Evolutionary conservation across 371 early-diverging fungal genomes (phyloP).

Genomic region (Syncephalastrum contaminatum): DNA sequence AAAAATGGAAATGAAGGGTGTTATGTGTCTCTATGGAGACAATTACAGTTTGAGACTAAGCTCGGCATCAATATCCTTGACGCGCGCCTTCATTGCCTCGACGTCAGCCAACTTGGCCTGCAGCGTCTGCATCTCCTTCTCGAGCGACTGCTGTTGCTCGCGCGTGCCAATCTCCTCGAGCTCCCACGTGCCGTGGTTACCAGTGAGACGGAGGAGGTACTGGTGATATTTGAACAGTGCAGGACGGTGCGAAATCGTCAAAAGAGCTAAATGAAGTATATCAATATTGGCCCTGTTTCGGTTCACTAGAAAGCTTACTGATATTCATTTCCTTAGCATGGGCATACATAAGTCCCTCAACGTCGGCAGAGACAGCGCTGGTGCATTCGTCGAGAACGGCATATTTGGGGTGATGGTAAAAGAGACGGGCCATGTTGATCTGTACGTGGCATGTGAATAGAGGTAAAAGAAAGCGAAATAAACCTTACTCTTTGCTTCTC

Average conservation of each 20-base stretch:
- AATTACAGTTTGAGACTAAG: slow-evolving; percentile 45
- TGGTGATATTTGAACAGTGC: slow-evolving; percentile 87
- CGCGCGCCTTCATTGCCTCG: slow-evolving; percentile 64
- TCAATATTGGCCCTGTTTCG: not conserved
- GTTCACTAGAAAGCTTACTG: slow-evolving; percentile 31
- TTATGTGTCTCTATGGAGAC: no score
- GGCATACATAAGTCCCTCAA: slow-evolving; percentile 88
- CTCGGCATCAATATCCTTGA: slow-evolving; percentile 67
- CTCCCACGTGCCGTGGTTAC: slow-evolving; percentile 81
- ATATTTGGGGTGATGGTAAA: slow-evolving; percentile 85
- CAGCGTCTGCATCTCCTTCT: slow-evolving; percentile 76
- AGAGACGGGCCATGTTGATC: slow-evolving; percentile 73
- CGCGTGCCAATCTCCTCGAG: slow-evolving; percentile 74
- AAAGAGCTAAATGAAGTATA: slow-evolving; percentile 44
- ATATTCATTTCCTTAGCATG: slow-evolving; percentile 85
- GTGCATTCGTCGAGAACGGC: slow-evolving; percentile 82
- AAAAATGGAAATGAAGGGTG: no score
- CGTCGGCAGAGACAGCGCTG: slow-evolving; percentile 83
- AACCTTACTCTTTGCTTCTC: slow-evolving; percentile 83
- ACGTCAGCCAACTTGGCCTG: slow-evolving; percentile 75
- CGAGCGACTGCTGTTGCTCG: slow-evolving; percentile 77
- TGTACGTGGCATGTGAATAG: slow-evolving; percentile 16
- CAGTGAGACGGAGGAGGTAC: slow-evolving; percentile 65
- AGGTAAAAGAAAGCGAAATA: not conserved
- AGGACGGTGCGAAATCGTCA: slow-evolving; percentile 90